Conservation (phyloP, 306 rosid genomes). For the Pyrus betulifolia region DNA sequence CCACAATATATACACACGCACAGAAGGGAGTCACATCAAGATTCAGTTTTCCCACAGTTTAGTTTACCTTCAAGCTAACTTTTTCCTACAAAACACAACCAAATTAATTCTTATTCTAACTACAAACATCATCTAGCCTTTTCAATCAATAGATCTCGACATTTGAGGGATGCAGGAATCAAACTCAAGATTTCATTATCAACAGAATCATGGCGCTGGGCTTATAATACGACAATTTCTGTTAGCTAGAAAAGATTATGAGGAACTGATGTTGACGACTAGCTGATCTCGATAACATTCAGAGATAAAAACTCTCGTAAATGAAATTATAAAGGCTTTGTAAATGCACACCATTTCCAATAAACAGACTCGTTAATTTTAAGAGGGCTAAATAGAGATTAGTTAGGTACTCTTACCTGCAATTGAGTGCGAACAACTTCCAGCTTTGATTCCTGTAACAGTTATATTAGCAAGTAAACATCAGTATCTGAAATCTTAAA, state of each 20-base stretch:
- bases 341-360: not conserved
- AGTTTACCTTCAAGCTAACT: not conserved
- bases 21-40: not conserved
- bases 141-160: not conserved
- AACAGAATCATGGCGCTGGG: not conserved
- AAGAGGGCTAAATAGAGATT: not conserved
- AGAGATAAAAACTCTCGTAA: not conserved
- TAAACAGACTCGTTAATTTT: not conserved
- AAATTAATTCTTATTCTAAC: not conserved
- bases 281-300: not conserved
- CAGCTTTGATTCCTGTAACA: slow-evolving; percentile 76
- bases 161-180: not conserved
- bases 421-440: slow-evolving; percentile 53
- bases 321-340: not conserved
- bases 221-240: not conserved
- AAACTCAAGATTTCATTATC: not conserved
- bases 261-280: not conserved
- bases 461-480: slow-evolving; percentile 16
- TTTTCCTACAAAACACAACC: not conserved
- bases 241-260: not conserved
- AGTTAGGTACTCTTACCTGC: slow-evolving; percentile 49
- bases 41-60: not conserved
- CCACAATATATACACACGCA: not conserved
- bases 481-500: not conserved
- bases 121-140: not conserved